Percentiles rank a stretch among this genome's conserved stretches.
Evolutionary conservation across 108 stramenopile genomes (phyloP).

Genomic region (Seminavis robusta): DNA sequence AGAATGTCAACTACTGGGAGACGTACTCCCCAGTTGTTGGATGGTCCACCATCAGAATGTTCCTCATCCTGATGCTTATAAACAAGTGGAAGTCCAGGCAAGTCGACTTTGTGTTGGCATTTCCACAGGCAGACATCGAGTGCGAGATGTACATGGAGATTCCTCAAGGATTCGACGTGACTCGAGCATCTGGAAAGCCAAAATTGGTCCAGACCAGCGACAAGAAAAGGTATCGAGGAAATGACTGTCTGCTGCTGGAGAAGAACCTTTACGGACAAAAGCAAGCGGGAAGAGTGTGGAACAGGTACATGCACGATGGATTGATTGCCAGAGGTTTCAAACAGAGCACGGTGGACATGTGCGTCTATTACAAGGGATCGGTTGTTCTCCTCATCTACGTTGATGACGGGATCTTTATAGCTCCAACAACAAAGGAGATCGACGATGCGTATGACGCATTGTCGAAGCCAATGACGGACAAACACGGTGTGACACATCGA

Average conservation of each 20-base stretch:
- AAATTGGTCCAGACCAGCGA: background rate
- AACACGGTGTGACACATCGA: too few relatives aligned
- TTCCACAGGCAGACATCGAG: conserved; percentile 28
- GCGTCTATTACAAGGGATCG: conserved; percentile 24
- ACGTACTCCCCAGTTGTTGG: conserved; percentile 48
- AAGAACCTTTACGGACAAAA: conserved; percentile 25
- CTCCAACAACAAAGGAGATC: too few relatives aligned
- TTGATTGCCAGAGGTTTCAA: conserved; percentile 4
- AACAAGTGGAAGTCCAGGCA: conserved; percentile 19
- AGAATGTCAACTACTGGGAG: conserved; percentile 44
- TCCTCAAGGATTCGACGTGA: conserved; percentile 7
- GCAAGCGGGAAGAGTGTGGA: conserved; percentile 16
- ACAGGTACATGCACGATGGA: background rate
- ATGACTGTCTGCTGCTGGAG: conserved; percentile 5
- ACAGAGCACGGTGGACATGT: conserved; percentile 32
- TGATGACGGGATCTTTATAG: conserved; percentile 25
- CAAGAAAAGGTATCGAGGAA: background rate
- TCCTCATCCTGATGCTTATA: conserved; percentile 5
- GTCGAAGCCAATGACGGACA: too few relatives aligned
- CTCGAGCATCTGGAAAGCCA: too few relatives aligned
- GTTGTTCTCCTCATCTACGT: conserved; percentile 34
- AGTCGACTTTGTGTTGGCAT: conserved; percentile 26
- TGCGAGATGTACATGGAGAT: conserved; percentile 32
- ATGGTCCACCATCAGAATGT: conserved; percentile 23
- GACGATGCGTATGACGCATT: conserved; percentile 14